phyloP scores from a whole-genome alignment of 768 basidiomycete genomes.

The Suillus americanus region DNA sequence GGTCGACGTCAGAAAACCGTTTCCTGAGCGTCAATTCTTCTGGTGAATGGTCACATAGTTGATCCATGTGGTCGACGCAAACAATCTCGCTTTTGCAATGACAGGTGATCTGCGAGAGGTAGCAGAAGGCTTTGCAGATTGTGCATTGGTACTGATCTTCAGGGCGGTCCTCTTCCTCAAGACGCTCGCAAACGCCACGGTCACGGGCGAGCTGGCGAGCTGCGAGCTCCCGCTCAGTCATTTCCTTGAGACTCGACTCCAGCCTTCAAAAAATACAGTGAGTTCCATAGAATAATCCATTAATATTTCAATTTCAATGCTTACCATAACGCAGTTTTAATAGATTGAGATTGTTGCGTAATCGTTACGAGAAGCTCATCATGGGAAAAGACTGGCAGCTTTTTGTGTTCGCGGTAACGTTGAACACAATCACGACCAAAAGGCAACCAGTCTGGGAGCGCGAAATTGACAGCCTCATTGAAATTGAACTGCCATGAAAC shows the following conservation, averaged over 20 bases:
- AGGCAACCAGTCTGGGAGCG: slow-evolving; percentile 91
- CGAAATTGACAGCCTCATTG: slow-evolving; percentile 99
- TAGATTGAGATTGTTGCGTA: slow-evolving; percentile 89
- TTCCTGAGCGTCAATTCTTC: slow-evolving; percentile 66
- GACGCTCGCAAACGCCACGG: slow-evolving; percentile 60
- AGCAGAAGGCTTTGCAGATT: slow-evolving; percentile 92
- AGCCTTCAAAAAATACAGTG: slow-evolving; percentile 54
- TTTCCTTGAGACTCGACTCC: slow-evolving; percentile 78
- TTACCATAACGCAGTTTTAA: slow-evolving; percentile 92
- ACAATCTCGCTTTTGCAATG: slow-evolving; percentile 74
- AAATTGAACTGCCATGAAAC: slow-evolving; percentile 77
- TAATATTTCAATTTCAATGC: slow-evolving; percentile 25
- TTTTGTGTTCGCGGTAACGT: slow-evolving; percentile 87
- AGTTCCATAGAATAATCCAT: slow-evolving; percentile 16
- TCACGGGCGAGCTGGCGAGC: slow-evolving; percentile 64
- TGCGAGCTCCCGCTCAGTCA: slow-evolving; percentile 81
- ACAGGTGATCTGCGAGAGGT: slow-evolving; percentile 90
- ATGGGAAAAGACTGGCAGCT: slow-evolving; percentile 96
- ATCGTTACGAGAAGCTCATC: slow-evolving; percentile 98
- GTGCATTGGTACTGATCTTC: slow-evolving; percentile 97
- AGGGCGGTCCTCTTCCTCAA: slow-evolving; percentile 77
- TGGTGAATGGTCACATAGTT: slow-evolving; percentile 67
- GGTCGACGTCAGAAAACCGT: slow-evolving; percentile 78
- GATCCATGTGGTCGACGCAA: slow-evolving; percentile 81
- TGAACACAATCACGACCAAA: slow-evolving; percentile 86